Evolutionary conservation across 352 stramenopile species (phyloP).

Genomic region (Stephanocyclus meneghinianus): DNA sequence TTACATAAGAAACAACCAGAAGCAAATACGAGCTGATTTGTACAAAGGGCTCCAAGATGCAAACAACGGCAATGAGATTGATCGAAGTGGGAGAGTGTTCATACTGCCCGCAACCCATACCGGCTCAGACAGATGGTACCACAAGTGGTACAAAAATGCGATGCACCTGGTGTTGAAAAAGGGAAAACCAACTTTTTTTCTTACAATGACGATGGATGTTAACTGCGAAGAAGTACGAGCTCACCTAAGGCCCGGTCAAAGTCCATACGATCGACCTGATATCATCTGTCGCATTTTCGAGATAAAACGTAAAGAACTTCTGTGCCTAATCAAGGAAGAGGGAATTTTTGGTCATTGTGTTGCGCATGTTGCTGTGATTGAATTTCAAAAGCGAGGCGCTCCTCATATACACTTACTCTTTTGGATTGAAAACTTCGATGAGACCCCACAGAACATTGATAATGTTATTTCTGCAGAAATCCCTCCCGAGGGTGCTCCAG

Average conservation of each 20-base stretch:
- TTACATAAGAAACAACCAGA: slow-evolving; percentile 19
- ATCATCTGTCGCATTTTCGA: slow-evolving; percentile 5
- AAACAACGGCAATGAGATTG: neutral
- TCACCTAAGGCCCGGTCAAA: slow-evolving; percentile 9
- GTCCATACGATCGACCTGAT: slow-evolving; percentile 27
- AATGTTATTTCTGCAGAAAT: slow-evolving; percentile 34
- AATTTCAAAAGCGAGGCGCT: slow-evolving; percentile 43
- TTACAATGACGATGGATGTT: slow-evolving; percentile 26
- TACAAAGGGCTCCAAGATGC: slow-evolving; percentile 6
- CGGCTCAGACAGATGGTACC: slow-evolving; percentile 28
- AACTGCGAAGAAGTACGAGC: slow-evolving; percentile 14
- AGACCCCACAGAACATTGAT: slow-evolving; percentile 24
- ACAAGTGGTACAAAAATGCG: slow-evolving; percentile 17
- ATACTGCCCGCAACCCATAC: slow-evolving; percentile 20
- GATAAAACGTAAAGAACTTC: slow-evolving; percentile 16
- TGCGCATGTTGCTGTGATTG: slow-evolving; percentile 61
- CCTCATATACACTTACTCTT: slow-evolving; percentile 69
- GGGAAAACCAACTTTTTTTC: slow-evolving; percentile 11
- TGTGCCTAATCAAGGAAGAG: slow-evolving; percentile 58
- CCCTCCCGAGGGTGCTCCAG: neutral
- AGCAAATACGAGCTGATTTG: slow-evolving; percentile 9
- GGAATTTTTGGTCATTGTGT: slow-evolving; percentile 49
- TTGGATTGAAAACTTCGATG: slow-evolving; percentile 56
- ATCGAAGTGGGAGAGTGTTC: slow-evolving; percentile 10
- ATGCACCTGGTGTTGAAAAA: slow-evolving; percentile 13